Conservation (phyloP, 148 eudicot species). For the Rhododendron mucronatum region DNA sequence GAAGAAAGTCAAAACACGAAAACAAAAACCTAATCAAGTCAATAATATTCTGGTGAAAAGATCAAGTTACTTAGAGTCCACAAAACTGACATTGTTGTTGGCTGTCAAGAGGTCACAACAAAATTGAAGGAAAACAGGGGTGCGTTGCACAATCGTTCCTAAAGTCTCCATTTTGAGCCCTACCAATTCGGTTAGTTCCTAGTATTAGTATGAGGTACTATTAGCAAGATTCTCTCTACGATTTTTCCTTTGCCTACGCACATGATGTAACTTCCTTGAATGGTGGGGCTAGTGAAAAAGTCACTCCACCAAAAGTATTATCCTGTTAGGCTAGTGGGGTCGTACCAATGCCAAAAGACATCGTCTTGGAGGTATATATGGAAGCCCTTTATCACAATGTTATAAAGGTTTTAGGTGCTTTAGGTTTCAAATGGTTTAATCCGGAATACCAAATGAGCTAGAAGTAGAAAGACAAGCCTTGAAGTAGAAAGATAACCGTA, state of each 20-base stretch:
- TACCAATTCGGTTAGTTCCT: background rate
- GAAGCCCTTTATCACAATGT: background rate
- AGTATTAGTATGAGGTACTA: background rate
- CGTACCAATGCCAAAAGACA: background rate
- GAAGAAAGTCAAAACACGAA: background rate
- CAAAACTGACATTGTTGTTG: background rate
- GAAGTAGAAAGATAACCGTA: background rate
- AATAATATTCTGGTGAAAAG: background rate
- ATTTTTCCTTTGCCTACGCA: background rate
- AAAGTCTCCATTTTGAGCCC: background rate
- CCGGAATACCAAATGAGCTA: background rate
- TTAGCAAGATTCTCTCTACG: background rate
- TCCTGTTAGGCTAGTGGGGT: background rate
- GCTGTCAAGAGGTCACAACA: background rate
- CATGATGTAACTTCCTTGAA: background rate
- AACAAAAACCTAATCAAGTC: background rate
- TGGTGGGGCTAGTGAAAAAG: background rate
- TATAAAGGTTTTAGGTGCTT: background rate
- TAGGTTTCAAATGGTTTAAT: background rate
- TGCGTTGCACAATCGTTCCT: background rate
- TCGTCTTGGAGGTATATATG: background rate
- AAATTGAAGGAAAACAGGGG: background rate
- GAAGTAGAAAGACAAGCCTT: background rate
- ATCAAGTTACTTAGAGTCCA: background rate
- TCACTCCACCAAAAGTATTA: background rate